A percentile compares a stretch with the other conserved stretches of the same genome.
phyloP scores from a whole-genome alignment of 192 early-diverging fungal species.

The Rhizophagus prolifer region DNA sequence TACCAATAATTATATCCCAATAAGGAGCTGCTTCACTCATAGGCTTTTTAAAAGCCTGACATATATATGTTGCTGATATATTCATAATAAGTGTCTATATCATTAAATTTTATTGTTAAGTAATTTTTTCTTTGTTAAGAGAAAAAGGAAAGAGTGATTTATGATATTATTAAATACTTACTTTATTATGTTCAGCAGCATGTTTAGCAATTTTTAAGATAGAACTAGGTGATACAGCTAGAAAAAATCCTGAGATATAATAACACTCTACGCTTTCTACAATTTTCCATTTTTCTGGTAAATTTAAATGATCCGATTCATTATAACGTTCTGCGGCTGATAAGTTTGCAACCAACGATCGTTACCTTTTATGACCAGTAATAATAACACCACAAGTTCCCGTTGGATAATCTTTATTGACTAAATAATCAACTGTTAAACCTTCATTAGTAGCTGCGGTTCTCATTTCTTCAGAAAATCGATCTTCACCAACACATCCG shows the following conservation, averaged over 20 bases:
- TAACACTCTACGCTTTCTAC: constrained; percentile 87
- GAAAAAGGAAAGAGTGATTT: background rate
- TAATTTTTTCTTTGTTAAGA: too few relatives aligned
- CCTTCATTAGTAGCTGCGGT: constrained; percentile 80
- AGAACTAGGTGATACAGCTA: constrained; percentile 85
- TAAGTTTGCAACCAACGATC: constrained; percentile 92
- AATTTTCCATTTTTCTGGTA: constrained; percentile 81
- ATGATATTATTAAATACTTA: constrained; percentile 4
- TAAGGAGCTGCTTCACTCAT: constrained; percentile 80
- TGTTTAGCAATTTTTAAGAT: constrained; percentile 87
- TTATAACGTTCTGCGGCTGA: constrained; percentile 90
- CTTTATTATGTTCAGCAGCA: constrained; percentile 79
- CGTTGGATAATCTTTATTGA: constrained; percentile 74
- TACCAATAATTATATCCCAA: constrained; percentile 93
- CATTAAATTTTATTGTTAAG: background rate
- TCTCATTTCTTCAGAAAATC: constrained; percentile 72
- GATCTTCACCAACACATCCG: constrained; percentile 90
- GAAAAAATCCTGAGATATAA: constrained; percentile 95
- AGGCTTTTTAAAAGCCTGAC: constrained; percentile 80
- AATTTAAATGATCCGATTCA: constrained; percentile 47
- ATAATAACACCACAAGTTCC: constrained; percentile 96
- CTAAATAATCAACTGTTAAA: constrained; percentile 87
- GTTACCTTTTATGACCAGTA: constrained; percentile 74
- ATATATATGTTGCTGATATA: constrained; percentile 93
- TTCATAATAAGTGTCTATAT: constrained; percentile 79